Evolutionary conservation across 2,329 filamentous ascomycete species (phyloP).

Genomic region (Gaeumannomyces tritici): DNA sequence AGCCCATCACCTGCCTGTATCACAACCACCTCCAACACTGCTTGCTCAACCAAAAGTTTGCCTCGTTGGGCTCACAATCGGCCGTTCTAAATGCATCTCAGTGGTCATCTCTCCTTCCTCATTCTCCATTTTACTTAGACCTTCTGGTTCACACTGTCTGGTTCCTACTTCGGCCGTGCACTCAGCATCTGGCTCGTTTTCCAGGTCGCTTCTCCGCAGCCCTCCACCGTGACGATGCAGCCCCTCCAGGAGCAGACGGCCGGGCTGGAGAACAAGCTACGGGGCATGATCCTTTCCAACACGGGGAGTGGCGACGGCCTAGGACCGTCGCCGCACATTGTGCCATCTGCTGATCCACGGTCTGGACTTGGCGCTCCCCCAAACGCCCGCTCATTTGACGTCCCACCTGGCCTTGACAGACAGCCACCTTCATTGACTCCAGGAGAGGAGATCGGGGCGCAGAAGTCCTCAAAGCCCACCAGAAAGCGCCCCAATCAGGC

Average conservation of each 20-base stretch:
- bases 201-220: not conserved
- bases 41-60: not conserved
- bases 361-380: not conserved
- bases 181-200: not conserved
- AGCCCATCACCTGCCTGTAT: not conserved
- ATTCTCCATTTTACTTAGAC: not conserved
- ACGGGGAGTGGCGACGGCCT: not conserved
- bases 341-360: not conserved
- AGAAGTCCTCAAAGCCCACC: constrained; percentile 14
- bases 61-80: too few species aligned
- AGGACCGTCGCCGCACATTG: not conserved
- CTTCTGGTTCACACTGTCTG: too few species aligned
- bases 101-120: not conserved
- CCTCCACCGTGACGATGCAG: not conserved
- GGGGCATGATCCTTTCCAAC: constrained; percentile 3
- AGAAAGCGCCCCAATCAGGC: constrained; percentile 52
- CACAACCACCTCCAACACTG: not conserved
- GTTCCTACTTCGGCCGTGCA: too few species aligned
- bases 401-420: not conserved
- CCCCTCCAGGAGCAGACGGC: not conserved
- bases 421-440: not conserved
- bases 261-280: constrained; percentile 1
- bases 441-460: not conserved
- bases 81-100: not conserved
- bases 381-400: not conserved